Evolutionary conservation across 2,329 filamentous ascomycete species (phyloP), one percentile per base, ranked within the genome.

Genomic region (Alternaria hordeiaustralica): DNA sequence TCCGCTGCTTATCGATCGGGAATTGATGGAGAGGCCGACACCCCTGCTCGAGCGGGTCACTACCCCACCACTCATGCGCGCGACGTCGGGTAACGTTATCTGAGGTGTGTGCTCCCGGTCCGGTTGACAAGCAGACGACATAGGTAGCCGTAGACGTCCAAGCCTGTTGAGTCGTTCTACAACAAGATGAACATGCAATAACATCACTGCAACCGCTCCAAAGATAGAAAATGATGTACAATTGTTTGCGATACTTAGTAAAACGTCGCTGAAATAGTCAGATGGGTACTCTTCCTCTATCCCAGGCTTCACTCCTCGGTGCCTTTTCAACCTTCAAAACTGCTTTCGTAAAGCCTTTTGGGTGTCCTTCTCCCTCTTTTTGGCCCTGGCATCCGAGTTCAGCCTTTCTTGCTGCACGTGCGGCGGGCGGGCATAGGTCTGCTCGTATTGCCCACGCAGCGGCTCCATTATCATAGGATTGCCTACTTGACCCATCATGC

Each of bases 1-100:
- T 21, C 23, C 15, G 15, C 47, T 30, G 30, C 58, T 45, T 60
- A 60, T 60, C 50, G 43, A 47, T 55, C 58, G 49, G 51, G 43
- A 49, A 47, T 41, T 55, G 28, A 25, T 28, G 7, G 25, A 7
- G 7, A 36, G 15, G n/a, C 58, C 43, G 43, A 60, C 21, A 60
- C 28, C 58, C 58, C 28, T 60, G 50, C 44, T 20, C 26, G 6
- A 20, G 47, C 5, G 25, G 47, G 47, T 21, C 26, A 26, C 12
- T 20, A 20, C 25, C 25, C 26, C 26, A 30, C 47, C 10, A 30
- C 23, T 50, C 25, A 20, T 8, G 12, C 8, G n/a, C 47, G 25
- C 18, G 20, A 50, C 7, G n/a, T 50, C 25, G 47, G 47, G n/a
- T 50, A 50, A 50, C 47, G n/a, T 50, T 50, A 30, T 50, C 47